These are phyloP conservation scores for Oemleria cerasiformis DNA, from an alignment of 306 rosid species.

Conservation along the genomic window DNA sequence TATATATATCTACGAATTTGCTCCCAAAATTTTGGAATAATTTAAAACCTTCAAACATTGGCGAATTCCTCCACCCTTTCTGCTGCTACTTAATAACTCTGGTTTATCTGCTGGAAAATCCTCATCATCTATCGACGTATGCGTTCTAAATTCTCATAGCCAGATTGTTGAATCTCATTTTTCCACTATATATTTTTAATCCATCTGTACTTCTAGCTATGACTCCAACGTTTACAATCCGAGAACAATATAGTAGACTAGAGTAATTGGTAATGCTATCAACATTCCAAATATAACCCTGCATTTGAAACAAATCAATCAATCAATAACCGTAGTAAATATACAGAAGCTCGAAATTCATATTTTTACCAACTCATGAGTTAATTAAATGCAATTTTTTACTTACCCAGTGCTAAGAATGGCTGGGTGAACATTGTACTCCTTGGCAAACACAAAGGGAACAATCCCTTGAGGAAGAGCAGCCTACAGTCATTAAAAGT, in stretches of 20 bases:
- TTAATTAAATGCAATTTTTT: neutral
- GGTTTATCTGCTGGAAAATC: conserved; percentile 20
- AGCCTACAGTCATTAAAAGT: conserved; percentile 44
- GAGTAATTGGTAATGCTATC: conserved; percentile 46
- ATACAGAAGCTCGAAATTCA: no score
- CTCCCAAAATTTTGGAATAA: conserved; percentile 39
- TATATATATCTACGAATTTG: neutral
- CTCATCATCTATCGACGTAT: neutral
- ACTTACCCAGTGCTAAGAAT: conserved; percentile 91
- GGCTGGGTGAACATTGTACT: conserved; percentile 93
- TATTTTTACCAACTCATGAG: neutral
- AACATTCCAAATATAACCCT: conserved; percentile 54
- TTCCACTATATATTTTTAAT: neutral
- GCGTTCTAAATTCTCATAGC: neutral
- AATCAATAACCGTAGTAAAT: neutral
- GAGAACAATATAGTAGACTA: conserved; percentile 42
- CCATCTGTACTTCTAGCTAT: neutral
- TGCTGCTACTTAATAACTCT: neutral
- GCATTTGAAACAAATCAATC: neutral
- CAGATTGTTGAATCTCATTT: neutral
- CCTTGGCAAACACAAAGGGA: conserved; percentile 96
- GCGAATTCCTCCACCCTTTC: neutral
- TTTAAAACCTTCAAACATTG: conserved; percentile 18
- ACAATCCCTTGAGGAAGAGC: conserved; percentile 99
- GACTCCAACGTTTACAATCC: conserved; percentile 30